These are phyloP conservation scores for Stephanodiscus minutulus DNA, from an alignment of 108 stramenopile species.

Conservation along the genomic window DNA sequence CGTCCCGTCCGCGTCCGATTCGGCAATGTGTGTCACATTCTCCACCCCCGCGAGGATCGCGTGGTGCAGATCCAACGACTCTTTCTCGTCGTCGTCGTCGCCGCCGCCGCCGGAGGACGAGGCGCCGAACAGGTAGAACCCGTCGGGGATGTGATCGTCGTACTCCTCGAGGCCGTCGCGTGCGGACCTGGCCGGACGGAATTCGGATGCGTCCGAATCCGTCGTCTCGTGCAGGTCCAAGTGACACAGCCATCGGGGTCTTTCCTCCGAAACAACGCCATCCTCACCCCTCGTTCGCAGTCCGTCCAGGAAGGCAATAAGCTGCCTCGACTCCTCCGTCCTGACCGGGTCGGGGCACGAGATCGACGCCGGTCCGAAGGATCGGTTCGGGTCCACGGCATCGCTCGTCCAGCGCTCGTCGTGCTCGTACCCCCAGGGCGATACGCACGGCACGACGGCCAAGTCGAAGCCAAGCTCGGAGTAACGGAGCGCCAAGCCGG, in stretches of 20 bases:
- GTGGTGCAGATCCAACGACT: conserved; percentile 27
- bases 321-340: conserved; percentile 27
- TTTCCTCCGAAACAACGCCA: too few relatives aligned
- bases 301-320: conserved; percentile 26
- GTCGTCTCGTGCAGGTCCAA: conserved; percentile 87
- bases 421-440: conserved; percentile 39
- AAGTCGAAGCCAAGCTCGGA: neutral
- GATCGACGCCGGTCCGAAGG: conserved; percentile 34
- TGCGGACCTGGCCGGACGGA: conserved; percentile 62
- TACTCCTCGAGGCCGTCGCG: conserved; percentile 45
- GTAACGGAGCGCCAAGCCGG: neutral
- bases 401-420: conserved; percentile 52
- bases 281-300: conserved; percentile 8
- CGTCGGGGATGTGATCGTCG: conserved; percentile 56
- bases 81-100: conserved; percentile 1
- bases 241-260: conserved; percentile 45
- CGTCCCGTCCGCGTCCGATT: conserved; percentile 11
- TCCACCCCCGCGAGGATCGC: conserved; percentile 39
- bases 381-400: conserved; percentile 63
- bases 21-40: conserved; percentile 46
- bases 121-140: conserved; percentile 56
- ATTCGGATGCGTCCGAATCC: conserved; percentile 74
- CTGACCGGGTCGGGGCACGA: neutral
- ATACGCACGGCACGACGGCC: conserved; percentile 13
- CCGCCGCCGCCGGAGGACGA: neutral